These are phyloP conservation scores for Hura crepitans DNA, from an alignment of 441 rosid species.

Conservation along the genomic window DNA sequence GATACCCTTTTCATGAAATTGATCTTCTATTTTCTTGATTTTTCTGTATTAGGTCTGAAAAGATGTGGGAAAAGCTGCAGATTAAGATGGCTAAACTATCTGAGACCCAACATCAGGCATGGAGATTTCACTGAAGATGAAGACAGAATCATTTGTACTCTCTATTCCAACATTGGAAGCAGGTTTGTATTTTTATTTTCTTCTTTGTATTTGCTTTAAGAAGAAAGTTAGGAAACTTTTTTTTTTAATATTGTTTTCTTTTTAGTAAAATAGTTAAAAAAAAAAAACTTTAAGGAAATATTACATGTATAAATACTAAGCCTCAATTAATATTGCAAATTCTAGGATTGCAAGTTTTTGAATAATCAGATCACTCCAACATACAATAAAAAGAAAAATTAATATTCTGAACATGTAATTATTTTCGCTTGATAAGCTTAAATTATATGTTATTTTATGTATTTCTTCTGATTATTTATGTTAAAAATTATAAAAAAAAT, in stretches of 20 bases:
- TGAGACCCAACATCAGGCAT: slow-evolving; percentile 86
- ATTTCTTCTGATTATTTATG: neutral
- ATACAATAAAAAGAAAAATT: too few species aligned
- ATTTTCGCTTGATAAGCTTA: too few species aligned
- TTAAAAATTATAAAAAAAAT: neutral
- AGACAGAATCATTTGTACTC: slow-evolving; percentile 66
- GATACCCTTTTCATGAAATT: neutral
- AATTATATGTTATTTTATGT: too few species aligned
- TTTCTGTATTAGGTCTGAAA: slow-evolving; percentile 44
- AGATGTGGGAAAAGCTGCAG: slow-evolving; percentile 97
- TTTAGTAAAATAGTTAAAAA: too few species aligned
- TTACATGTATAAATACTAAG: too few species aligned
- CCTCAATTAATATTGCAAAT: too few species aligned
- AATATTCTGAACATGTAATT: too few species aligned
- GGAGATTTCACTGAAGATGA: slow-evolving; percentile 86
- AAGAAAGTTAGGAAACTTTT: too few species aligned
- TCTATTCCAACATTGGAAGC: slow-evolving; percentile 84
- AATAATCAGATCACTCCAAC: too few species aligned
- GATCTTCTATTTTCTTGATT: slow-evolving; percentile 9
- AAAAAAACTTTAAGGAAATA: too few species aligned
- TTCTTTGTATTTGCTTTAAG: neutral
- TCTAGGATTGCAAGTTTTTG: too few species aligned
- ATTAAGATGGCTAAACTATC: slow-evolving; percentile 92
- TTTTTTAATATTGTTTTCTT: too few species aligned
- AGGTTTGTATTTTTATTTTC: slow-evolving; percentile 34